phyloP scores from a whole-genome alignment of 2,329 filamentous ascomycete species.

The Trichoderma brevicompactum region DNA sequence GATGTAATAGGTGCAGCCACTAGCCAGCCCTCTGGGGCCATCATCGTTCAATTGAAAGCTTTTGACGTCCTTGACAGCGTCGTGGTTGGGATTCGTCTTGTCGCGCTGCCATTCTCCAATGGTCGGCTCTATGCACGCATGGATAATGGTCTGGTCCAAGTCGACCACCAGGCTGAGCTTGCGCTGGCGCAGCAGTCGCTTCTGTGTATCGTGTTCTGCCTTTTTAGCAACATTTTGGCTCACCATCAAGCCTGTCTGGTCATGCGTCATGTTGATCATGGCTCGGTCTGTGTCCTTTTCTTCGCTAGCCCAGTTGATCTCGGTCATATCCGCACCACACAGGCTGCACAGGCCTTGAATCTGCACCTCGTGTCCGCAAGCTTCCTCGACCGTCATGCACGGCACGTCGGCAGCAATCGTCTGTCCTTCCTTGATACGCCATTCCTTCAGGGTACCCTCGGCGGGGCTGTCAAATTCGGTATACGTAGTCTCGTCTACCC shows the following conservation, averaged over 20 bases:
- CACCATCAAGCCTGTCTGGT: constrained; percentile 84
- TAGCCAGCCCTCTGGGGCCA: constrained; percentile 67
- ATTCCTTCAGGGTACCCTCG: constrained; percentile 77
- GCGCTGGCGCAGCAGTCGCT: constrained; percentile 74
- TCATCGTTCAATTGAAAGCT: constrained; percentile 90
- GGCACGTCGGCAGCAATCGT: constrained; percentile 62
- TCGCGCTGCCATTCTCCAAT: constrained; percentile 95
- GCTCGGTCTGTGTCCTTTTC: constrained; percentile 80
- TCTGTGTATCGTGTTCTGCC: constrained; percentile 85
- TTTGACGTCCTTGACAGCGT: constrained; percentile 84
- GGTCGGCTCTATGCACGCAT: constrained; percentile 95
- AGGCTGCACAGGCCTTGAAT: constrained; percentile 88
- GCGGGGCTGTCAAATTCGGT: constrained; percentile 81
- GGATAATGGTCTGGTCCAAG: constrained; percentile 97
- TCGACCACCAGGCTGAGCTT: constrained; percentile 96
- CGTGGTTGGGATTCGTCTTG: constrained; percentile 84
- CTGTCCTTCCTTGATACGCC: constrained; percentile 73
- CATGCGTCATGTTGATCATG: constrained; percentile 92
- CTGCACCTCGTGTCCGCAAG: constrained; percentile 88
- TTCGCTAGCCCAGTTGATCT: constrained; percentile 82
- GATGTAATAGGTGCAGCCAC: constrained; percentile 95
- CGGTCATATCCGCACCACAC: constrained; percentile 96
- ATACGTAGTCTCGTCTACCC: constrained; percentile 67
- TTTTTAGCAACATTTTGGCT: constrained; percentile 79
- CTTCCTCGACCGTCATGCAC: constrained; percentile 81